Evolutionary conservation across 768 basidiomycete species (phyloP).

Genomic region (Xerocomellus amylosporus): DNA sequence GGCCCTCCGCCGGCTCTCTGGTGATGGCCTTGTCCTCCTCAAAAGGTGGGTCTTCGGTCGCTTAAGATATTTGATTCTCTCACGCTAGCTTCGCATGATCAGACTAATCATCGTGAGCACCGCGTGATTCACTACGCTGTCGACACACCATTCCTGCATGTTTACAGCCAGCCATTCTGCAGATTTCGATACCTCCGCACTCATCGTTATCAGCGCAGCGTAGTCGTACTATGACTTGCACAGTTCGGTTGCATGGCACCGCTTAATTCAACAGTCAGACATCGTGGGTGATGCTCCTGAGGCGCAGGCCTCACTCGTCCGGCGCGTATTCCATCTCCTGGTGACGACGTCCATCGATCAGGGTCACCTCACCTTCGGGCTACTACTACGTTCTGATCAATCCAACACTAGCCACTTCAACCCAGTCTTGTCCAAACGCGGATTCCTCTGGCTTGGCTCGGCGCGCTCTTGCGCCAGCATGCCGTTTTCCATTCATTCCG

Average conservation of each 20-base stretch:
- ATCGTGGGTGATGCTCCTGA: neutral
- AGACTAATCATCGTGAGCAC: neutral
- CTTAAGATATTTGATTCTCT: slow-evolving; percentile 9
- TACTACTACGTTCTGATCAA: slow-evolving; percentile 4
- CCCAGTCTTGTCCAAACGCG: neutral
- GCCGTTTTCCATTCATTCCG: slow-evolving; percentile 10
- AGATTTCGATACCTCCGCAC: neutral
- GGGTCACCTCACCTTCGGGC: slow-evolving; percentile 1
- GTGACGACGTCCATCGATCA: neutral
- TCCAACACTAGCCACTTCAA: neutral
- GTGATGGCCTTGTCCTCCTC: neutral
- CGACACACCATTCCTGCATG: slow-evolving; percentile 25
- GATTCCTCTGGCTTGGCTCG: neutral
- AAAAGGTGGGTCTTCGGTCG: slow-evolving; percentile 8
- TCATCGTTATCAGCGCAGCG: neutral
- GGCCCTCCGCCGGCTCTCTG: slow-evolving; percentile 1
- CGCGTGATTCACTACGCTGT: slow-evolving; percentile 11
- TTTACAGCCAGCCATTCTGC: slow-evolving; percentile 5
- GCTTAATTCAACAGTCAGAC: neutral
- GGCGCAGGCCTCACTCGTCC: slow-evolving; percentile 1
- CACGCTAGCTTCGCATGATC: slow-evolving; percentile 2
- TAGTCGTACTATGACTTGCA: neutral
- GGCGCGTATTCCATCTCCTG: neutral
- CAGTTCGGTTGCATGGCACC: neutral
- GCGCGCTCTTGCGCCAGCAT: slow-evolving; percentile 7